phyloP scores from a whole-genome alignment of 345 rosid species.

The Cardamine chenopodiifolia region DNA sequence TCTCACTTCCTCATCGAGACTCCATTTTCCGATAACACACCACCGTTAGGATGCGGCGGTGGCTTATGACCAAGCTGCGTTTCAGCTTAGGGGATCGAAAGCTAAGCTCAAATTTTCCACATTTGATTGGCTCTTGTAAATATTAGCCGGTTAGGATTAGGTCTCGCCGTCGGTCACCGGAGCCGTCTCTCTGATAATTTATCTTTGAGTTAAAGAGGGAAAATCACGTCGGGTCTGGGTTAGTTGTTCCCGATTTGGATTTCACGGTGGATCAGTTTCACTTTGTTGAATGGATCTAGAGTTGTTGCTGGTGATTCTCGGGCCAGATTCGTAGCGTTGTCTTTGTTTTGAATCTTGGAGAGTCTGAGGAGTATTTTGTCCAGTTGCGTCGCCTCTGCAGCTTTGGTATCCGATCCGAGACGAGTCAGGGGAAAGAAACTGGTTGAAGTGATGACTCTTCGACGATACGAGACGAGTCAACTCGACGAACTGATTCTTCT shows the following conservation, averaged over 20 bases:
- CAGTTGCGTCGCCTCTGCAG: constrained; percentile 60
- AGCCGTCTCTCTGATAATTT: constrained; percentile 4
- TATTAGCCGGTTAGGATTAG: constrained; percentile 52
- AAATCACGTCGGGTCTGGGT: constrained; percentile 14
- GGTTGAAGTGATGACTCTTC: constrained; percentile 74
- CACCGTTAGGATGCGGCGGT: constrained; percentile 72
- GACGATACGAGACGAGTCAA: constrained; percentile 73
- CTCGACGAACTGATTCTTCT: constrained; percentile 58
- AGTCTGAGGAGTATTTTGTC: constrained; percentile 47
- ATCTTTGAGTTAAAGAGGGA: background rate
- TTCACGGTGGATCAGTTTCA: constrained; percentile 27
- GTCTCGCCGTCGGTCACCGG: constrained; percentile 51
- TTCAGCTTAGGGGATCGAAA: constrained; percentile 54
- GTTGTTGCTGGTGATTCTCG: too few species aligned
- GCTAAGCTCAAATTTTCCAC: constrained; percentile 66
- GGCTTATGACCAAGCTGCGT: constrained; percentile 65
- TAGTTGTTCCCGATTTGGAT: constrained; percentile 22
- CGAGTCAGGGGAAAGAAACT: constrained; percentile 83
- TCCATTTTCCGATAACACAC: too few species aligned
- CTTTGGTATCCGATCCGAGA: constrained; percentile 79
- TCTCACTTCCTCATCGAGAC: too few species aligned
- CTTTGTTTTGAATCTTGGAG: constrained; percentile 66
- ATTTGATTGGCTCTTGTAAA: constrained; percentile 49
- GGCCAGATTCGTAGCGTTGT: too few species aligned
- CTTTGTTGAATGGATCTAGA: background rate